Base-by-base conservation (phyloP, 2,329 filamentous ascomycete genomes). In the Xylaria sp. region DNA sequence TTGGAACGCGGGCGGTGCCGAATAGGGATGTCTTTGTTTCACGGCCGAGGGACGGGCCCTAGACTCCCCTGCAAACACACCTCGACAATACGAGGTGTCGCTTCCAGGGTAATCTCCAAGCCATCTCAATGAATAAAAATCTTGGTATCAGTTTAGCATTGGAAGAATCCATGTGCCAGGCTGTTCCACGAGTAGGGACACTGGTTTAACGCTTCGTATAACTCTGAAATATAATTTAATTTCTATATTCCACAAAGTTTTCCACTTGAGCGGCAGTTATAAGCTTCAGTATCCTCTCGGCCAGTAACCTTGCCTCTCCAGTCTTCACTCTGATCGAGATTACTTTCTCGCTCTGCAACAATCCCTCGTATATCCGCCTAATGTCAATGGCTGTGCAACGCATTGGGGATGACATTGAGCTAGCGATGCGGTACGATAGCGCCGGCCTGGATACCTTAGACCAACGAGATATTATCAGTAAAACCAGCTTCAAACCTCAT, bases 11-110 rank as follows among this genome's bases (percentile, higher is more conserved):
- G 48, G 48, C 55, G 20, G 25, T 20, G 39, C 31, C 25, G n/a
- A 13, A n/a, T 54, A 65, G 56, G 55, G 41, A 46, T 28, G n/a
- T 23, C 62, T 23, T 59, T 49, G 52, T 31, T 39, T 43, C 43
- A 62, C 20, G 12, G 25, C 12, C 58, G 25, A 58, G 58, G 62
- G 13, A 43, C 39, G 3, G n/a, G 12, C 9, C 36, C 52, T 54
- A 3, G 48, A 28, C 18, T 48, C 52, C 33, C 23, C 58, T 33
- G 39, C 18, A 20, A 41, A 33, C 4, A 64, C n/a, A 13, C 7
- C 3, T 43, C 23, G 8, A 63, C 46, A 49, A 60, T 8, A 28
- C 54, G 51, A 3, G 18, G 31, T 52, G 12, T 39, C 1, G 2
- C 12, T 28, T 33, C 8, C 18, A 46, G 8, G 28, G 33, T 20